Conservation (phyloP, 371 early-diverging fungal genomes). For the Mortierella sp. region DNA sequence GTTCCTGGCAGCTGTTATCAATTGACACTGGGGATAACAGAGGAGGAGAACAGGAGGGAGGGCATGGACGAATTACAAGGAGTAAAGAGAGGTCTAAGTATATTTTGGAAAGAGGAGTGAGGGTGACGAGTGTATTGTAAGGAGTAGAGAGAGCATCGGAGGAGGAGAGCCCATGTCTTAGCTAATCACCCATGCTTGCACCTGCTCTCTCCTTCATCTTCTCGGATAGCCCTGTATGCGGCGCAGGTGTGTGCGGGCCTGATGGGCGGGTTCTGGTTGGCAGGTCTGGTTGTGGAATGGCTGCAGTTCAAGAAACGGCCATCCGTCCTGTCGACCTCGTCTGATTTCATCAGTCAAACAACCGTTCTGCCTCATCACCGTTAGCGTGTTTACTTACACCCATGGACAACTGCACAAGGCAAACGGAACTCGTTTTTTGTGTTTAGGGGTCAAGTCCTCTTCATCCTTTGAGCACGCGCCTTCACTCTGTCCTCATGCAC, state of each 20-base stretch:
- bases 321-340: neutral
- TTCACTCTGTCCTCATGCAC: neutral
- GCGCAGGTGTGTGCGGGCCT: conserved; percentile 42
- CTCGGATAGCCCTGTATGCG: conserved; percentile 22
- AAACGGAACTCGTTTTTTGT: neutral
- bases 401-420: no score
- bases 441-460: neutral
- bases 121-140: no score
- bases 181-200: neutral
- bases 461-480: neutral
- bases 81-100: no score
- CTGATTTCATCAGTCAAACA: neutral
- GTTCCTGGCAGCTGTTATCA: no score
- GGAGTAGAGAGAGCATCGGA: no score
- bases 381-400: no score
- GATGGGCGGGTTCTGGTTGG: conserved; percentile 47
- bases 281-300: conserved; percentile 15
- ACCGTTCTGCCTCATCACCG: conserved; percentile 2
- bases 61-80: neutral
- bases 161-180: neutral
- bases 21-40: no score
- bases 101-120: no score
- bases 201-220: neutral
- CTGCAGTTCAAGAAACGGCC: conserved; percentile 30
- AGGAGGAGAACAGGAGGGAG: neutral